A percentile compares a stretch with the other conserved stretches of the same genome.
phyloP scores from a whole-genome alignment of 2,329 filamentous ascomycete genomes.

The Thielaviopsis ethacetica region DNA sequence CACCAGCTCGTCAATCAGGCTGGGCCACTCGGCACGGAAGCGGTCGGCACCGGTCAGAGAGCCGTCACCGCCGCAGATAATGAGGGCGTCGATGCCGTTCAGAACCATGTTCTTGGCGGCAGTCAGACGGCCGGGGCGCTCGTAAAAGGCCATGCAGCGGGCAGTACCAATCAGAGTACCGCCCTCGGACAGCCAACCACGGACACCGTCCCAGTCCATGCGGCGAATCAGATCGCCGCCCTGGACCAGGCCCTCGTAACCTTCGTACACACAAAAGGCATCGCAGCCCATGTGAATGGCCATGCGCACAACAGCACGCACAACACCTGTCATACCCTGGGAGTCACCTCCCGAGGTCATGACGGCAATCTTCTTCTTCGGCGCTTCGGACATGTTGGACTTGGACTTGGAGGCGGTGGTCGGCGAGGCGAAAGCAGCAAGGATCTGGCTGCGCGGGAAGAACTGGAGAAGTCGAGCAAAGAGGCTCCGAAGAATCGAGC shows the following conservation, averaged over 20 bases:
- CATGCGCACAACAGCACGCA: conserved; percentile 82
- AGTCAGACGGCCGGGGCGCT: conserved; percentile 64
- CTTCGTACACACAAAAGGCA: conserved; percentile 72
- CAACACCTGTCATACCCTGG: conserved; percentile 85
- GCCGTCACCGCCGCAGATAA: conserved; percentile 94
- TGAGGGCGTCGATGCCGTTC: conserved; percentile 83
- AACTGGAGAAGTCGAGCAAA: conserved; percentile 9
- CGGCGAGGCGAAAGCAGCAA: conserved; percentile 7
- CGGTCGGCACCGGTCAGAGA: conserved; percentile 89
- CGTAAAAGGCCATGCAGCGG: conserved; percentile 80
- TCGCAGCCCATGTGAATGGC: conserved; percentile 72
- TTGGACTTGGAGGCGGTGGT: conserved; percentile 11
- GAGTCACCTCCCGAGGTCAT: conserved; percentile 93
- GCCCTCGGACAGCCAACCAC: conserved; percentile 84
- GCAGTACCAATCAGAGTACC: conserved; percentile 94
- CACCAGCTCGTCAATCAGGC: conserved; percentile 72
- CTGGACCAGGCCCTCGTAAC: conserved; percentile 86
- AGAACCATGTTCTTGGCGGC: conserved; percentile 91
- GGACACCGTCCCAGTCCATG: conserved; percentile 85
- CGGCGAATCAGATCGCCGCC: conserved; percentile 77
- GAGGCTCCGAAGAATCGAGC: conserved; percentile 15
- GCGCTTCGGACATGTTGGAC: conserved; percentile 23
- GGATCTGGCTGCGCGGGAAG: conserved; percentile 9
- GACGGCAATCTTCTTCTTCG: conserved; percentile 60
- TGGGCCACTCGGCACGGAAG: conserved; percentile 85